A percentile compares a stretch with the other conserved stretches of the same genome.
Conservation (phyloP, 352 stramenopile species). For the Phytopythium vexans region DNA sequence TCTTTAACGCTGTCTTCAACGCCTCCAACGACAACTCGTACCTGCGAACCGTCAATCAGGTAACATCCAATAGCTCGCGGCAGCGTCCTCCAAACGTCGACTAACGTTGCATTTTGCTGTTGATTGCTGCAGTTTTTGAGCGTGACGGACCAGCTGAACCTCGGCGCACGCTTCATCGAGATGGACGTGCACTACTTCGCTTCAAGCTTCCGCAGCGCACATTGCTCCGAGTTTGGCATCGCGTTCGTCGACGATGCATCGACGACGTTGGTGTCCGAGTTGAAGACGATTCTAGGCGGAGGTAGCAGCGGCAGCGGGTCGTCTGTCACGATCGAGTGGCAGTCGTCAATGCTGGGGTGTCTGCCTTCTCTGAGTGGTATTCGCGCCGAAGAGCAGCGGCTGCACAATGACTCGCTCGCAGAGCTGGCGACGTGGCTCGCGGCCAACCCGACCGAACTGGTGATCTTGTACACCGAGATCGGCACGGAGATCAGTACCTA, state of each 20-base stretch:
- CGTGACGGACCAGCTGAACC: slow-evolving; percentile 72
- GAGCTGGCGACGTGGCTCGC: slow-evolving; percentile 67
- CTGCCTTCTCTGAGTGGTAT: slow-evolving; percentile 79
- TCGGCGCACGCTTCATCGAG: slow-evolving; percentile 77
- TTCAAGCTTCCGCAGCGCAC: slow-evolving; percentile 56
- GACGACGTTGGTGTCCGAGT: slow-evolving; percentile 25
- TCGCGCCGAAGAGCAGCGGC: slow-evolving; percentile 54
- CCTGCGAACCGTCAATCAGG: slow-evolving; percentile 71
- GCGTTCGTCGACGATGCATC: slow-evolving; percentile 56
- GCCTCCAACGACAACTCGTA: slow-evolving; percentile 47
- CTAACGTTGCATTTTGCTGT: background rate
- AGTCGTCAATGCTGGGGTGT: slow-evolving; percentile 63
- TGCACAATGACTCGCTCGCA: slow-evolving; percentile 42
- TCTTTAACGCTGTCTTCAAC: slow-evolving; percentile 57
- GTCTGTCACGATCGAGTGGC: slow-evolving; percentile 39
- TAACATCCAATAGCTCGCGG: background rate
- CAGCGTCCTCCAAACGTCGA: background rate
- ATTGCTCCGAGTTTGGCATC: slow-evolving; percentile 64
- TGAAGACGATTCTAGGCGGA: slow-evolving; percentile 29
- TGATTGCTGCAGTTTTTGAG: slow-evolving; percentile 37
- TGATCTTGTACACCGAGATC: slow-evolving; percentile 62
- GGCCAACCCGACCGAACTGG: slow-evolving; percentile 34
- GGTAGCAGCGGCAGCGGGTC: slow-evolving; percentile 5
- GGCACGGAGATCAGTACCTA: slow-evolving; percentile 38
- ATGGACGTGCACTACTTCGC: slow-evolving; percentile 82